These are phyloP conservation scores for Fusarium devonianum DNA, from an alignment of 2,329 filamentous ascomycete species.

Conservation along the genomic window DNA sequence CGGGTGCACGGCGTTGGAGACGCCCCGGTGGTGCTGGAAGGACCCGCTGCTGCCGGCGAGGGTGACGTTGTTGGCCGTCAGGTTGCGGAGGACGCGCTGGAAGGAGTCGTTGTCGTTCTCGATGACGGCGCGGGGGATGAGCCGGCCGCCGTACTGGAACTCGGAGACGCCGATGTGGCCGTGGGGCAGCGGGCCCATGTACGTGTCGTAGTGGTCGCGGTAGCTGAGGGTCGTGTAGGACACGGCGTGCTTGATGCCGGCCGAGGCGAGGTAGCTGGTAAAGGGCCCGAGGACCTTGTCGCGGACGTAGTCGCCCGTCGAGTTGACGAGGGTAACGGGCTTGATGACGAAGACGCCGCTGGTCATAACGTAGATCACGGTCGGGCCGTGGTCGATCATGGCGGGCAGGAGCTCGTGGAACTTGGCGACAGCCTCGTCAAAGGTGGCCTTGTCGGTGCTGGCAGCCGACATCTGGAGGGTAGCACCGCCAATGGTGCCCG, in stretches of 20 bases:
- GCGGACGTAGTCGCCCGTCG: slow-evolving; percentile 49
- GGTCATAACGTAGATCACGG: slow-evolving; percentile 50
- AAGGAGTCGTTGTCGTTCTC: slow-evolving; percentile 43
- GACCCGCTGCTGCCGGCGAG: slow-evolving; percentile 40
- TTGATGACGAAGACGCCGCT: slow-evolving; percentile 49
- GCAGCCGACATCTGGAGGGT: slow-evolving; percentile 33
- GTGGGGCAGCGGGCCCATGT: slow-evolving; percentile 50
- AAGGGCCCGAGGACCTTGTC: slow-evolving; percentile 51
- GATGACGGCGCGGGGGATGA: slow-evolving; percentile 51
- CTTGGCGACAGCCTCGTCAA: slow-evolving; percentile 27
- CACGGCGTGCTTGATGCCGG: slow-evolving; percentile 21
- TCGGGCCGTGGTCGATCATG: slow-evolving; percentile 57
- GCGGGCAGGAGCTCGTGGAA: slow-evolving; percentile 43
- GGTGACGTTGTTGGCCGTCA: slow-evolving; percentile 32
- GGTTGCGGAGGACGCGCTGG: slow-evolving; percentile 40
- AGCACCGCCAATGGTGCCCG: slow-evolving; percentile 46
- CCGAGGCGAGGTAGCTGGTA: slow-evolving; percentile 17
- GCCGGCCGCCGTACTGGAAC: slow-evolving; percentile 50
- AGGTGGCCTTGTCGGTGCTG: slow-evolving; percentile 22
- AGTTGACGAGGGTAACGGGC: slow-evolving; percentile 55
- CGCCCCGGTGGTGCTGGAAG: slow-evolving; percentile 32
- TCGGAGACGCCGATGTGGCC: slow-evolving; percentile 45
- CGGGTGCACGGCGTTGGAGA: slow-evolving; percentile 50
- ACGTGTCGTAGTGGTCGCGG: slow-evolving; percentile 54
- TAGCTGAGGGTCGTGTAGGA: slow-evolving; percentile 34